Percentiles rank a stretch among this genome's conserved stretches.
Evolutionary conservation across 805 yeast genomes (phyloP).

Genomic region (Metschnikowia proteae): DNA sequence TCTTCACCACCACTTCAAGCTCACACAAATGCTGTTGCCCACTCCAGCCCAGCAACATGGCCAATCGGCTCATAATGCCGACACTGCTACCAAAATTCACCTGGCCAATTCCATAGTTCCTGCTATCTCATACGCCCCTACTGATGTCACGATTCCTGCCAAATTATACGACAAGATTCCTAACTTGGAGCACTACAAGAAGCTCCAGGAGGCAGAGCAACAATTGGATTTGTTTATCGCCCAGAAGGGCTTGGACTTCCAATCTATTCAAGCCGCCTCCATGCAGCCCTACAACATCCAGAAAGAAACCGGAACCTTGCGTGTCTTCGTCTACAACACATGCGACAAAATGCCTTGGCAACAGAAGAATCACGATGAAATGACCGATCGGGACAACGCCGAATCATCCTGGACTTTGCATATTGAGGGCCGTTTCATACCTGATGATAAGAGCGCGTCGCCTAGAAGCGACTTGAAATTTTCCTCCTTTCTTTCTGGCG

Average conservation of each 20-base stretch:
- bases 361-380: conserved; percentile 25
- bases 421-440: conserved; percentile 78
- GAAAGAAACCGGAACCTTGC: conserved; percentile 55
- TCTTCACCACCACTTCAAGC: conserved; percentile 1
- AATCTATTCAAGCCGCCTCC: conserved; percentile 51
- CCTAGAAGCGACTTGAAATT: conserved; percentile 14
- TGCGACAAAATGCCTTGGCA: conserved; percentile 88
- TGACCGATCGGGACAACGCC: conserved; percentile 9
- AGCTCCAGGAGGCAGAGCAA: conserved; percentile 76
- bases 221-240: conserved; percentile 76
- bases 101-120: conserved; percentile 32
- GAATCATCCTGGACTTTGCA: conserved; percentile 78
- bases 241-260: conserved; percentile 80
- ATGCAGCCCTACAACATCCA: conserved; percentile 35
- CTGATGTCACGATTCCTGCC: conserved; percentile 38
- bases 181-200: conserved; percentile 68
- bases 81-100: conserved; percentile 27
- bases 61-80: conserved; percentile 19
- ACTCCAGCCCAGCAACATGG: conserved; percentile 19
- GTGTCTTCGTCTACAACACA: conserved; percentile 80
- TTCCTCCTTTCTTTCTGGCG: conserved; percentile 67
- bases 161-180: conserved; percentile 47
- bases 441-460: conserved; percentile 16
- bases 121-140: conserved; percentile 40
- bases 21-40: conserved; percentile 14